phyloP scores from a whole-genome alignment of 495 filamentous ascomycete species.

The Pseudevernia furfuracea region DNA sequence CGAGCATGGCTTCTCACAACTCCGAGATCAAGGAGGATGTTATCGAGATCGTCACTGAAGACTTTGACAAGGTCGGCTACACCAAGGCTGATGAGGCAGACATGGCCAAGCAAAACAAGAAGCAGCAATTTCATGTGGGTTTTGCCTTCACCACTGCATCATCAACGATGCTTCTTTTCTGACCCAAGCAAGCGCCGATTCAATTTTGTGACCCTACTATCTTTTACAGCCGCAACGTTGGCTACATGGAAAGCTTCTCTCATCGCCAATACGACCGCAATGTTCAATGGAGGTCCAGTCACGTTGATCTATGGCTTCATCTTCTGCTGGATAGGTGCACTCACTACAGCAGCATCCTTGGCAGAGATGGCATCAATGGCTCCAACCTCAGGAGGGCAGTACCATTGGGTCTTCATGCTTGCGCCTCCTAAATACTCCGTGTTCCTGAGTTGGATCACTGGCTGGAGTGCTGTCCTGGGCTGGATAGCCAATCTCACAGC shows the following conservation, averaged over 20 bases:
- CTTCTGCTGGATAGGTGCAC: constrained; percentile 27
- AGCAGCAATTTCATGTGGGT: not conserved
- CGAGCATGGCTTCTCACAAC: not conserved
- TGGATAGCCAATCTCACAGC: not conserved
- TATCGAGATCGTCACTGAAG: not conserved
- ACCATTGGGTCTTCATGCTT: constrained; percentile 32
- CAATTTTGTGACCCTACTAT: not conserved
- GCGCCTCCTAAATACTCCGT: constrained; percentile 16
- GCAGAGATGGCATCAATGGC: constrained; percentile 37
- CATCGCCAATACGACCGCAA: constrained; percentile 32
- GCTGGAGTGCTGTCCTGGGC: not conserved
- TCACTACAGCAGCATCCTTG: constrained; percentile 27
- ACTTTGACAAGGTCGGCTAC: not conserved
- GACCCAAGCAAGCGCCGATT: not conserved
- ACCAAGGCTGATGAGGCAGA: constrained; percentile 1
- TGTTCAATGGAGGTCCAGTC: constrained; percentile 35
- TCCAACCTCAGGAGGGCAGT: constrained; percentile 29
- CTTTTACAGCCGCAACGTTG: not conserved
- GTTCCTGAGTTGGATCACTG: constrained; percentile 3
- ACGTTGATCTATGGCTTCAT: constrained; percentile 32
- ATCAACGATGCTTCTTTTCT: not conserved
- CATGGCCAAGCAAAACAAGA: constrained; percentile 1
- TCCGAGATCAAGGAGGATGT: not conserved
- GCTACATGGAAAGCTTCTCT: constrained; percentile 40
- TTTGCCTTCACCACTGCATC: not conserved